phyloP scores from a whole-genome alignment of 768 basidiomycete genomes.

The Chalciporus pseudorubinellus region DNA sequence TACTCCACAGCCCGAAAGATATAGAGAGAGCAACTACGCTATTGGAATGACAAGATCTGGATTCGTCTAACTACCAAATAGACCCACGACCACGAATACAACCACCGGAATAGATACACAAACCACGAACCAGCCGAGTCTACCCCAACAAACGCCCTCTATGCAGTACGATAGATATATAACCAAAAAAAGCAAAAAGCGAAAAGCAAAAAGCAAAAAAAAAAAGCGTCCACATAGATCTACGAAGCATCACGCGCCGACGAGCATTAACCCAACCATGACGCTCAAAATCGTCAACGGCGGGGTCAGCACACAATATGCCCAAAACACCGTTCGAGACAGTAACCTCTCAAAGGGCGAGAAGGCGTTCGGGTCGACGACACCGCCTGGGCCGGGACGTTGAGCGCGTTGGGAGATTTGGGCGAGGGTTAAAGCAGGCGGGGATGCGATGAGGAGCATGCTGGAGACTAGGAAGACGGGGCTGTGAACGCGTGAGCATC shows the following conservation, averaged over 20 bases:
- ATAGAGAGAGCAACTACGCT: too few relatives aligned
- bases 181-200: too few relatives aligned
- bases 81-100: too few relatives aligned
- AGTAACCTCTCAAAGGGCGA: slow-evolving; percentile 80
- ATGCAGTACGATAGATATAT: too few relatives aligned
- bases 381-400: background rate
- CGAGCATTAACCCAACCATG: slow-evolving; percentile 64
- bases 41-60: too few relatives aligned
- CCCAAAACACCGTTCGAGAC: slow-evolving; percentile 90
- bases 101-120: too few relatives aligned
- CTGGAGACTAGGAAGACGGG: slow-evolving; percentile 87
- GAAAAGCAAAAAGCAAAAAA: too few relatives aligned
- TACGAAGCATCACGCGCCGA: slow-evolving; percentile 44
- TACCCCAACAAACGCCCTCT: too few relatives aligned
- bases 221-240: too few relatives aligned
- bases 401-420: slow-evolving; percentile 34
- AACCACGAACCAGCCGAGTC: too few relatives aligned
- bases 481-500: slow-evolving; percentile 36
- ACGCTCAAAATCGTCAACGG: slow-evolving; percentile 79
- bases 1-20: too few relatives aligned
- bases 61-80: too few relatives aligned
- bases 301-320: slow-evolving; percentile 86
- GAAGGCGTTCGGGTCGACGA: background rate
- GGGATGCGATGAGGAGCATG: slow-evolving; percentile 77
- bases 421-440: slow-evolving; percentile 73